Evolutionary conservation across 768 basidiomycete species (phyloP).

Genomic region (Sporobolomyces pararoseus): DNA sequence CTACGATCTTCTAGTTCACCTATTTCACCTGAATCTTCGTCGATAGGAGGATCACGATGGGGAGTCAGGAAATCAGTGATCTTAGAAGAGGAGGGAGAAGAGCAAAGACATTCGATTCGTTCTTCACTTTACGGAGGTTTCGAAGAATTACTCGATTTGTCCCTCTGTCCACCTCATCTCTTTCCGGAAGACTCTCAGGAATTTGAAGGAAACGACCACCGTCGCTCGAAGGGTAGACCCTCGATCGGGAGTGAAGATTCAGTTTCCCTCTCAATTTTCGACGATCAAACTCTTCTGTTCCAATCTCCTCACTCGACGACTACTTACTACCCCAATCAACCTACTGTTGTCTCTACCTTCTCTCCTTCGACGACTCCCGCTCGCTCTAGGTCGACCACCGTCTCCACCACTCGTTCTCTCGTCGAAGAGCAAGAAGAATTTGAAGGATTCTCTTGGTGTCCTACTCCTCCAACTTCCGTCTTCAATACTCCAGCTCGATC

Average conservation of each 20-base stretch:
- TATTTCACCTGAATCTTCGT: neutral
- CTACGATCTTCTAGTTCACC: slow-evolving; percentile 1
- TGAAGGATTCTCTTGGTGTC: slow-evolving; percentile 1
- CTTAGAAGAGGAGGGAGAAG: slow-evolving; percentile 15
- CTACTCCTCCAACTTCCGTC: neutral
- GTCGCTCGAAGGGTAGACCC: neutral
- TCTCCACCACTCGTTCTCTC: neutral
- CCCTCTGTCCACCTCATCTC: slow-evolving; percentile 6
- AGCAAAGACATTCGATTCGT: slow-evolving; percentile 3
- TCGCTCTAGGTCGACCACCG: neutral
- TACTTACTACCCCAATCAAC: slow-evolving; percentile 5
- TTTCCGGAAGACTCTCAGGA: neutral
- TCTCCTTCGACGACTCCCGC: neutral
- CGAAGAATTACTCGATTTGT: neutral
- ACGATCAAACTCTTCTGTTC: neutral
- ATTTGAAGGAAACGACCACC: neutral
- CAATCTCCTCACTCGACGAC: too few species aligned
- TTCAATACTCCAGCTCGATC: neutral
- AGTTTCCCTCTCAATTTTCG: slow-evolving; percentile 9
- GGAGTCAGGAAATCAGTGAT: slow-evolving; percentile 1
- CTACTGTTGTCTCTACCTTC: neutral
- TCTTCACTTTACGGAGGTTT: too few species aligned
- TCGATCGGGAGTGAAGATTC: neutral
- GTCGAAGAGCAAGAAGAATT: neutral
- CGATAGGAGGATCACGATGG: neutral